phyloP scores from a whole-genome alignment of 805 yeast genomes.

The Candida schatavii region DNA sequence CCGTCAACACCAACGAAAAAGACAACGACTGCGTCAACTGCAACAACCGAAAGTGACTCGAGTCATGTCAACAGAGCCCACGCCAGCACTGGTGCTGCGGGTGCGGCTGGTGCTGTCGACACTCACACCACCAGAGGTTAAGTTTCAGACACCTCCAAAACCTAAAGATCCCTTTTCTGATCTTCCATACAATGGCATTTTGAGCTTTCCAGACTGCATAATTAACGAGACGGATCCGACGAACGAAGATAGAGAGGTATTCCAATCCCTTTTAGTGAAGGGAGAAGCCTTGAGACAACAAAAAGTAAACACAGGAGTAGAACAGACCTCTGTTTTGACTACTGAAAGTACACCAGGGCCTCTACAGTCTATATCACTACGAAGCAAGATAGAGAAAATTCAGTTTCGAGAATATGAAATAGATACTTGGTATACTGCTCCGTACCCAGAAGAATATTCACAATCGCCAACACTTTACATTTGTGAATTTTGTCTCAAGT shows the following conservation, averaged over 20 bases:
- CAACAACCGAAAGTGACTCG: too few species aligned
- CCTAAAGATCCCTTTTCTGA: constrained; percentile 31
- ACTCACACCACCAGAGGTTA: neutral
- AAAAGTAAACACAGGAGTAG: neutral
- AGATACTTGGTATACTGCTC: constrained; percentile 89
- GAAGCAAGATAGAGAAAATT: constrained; percentile 54
- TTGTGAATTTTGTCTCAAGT: constrained; percentile 83
- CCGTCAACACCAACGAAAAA: too few species aligned
- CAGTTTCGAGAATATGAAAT: constrained; percentile 73
- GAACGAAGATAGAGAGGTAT: constrained; percentile 45
- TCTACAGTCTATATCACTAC: constrained; percentile 19
- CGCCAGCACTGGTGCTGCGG: too few species aligned
- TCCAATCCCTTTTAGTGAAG: constrained; percentile 38
- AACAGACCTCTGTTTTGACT: constrained; percentile 9
- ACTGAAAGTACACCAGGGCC: constrained; percentile 12
- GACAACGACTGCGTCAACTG: too few species aligned
- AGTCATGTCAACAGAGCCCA: too few species aligned
- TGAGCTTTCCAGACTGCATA: constrained; percentile 55
- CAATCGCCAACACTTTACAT: constrained; percentile 60
- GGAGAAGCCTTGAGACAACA: constrained; percentile 33
- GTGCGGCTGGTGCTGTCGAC: too few species aligned
- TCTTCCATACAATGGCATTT: constrained; percentile 66
- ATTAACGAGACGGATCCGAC: constrained; percentile 64
- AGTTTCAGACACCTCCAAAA: neutral
- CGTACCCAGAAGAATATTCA: constrained; percentile 86